Evolutionary conservation across 768 basidiomycete species (phyloP), one percentile per base, ranked within the genome.

Genomic region (Podaxis sp.): DNA sequence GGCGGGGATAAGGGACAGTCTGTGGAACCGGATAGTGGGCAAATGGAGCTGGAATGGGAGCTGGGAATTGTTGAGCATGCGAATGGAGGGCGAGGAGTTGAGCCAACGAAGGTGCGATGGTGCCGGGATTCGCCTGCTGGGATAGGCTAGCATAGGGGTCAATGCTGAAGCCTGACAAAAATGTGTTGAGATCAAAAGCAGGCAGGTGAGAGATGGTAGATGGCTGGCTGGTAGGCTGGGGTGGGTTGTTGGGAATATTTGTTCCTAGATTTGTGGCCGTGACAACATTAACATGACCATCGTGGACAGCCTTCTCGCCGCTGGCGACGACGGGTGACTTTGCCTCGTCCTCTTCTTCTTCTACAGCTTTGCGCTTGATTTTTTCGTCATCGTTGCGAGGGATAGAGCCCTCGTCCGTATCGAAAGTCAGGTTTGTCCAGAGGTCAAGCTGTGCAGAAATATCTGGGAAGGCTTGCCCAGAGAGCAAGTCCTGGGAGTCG

Each of bases 381-480:
- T 77, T 72, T 22, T 74, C 70, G 30, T 74, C 70, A 49, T 77
- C 75, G 62, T 71, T 69, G 46, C 72, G 73, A n/a, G 68, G 40
- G 38, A 66, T 68, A 49, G 80, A 68, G n/a, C 85, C 76, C 20
- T 93, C 92, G 69, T 92, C 90, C 0, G 85, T 85, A 63, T 92
- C 87, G 71, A 95, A 95, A 7, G 86, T 75, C 60, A 94, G 80
- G 74, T 91, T 87, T 13, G 90, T 89, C 93, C 93, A 95, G 58
- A 95, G 79, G 72, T 89, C 88, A 58, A 92, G 86, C 72, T 91
- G 90, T 0, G 90, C 87, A 20, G 81, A 80, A 59, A 93, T 80
- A 75, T 94, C 92, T 11, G 89, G 87, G 70, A 86, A 90, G 0
- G 87, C 78, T 26, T 84, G 83, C 0, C 85, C 78, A 0, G 84